phyloP scores from a whole-genome alignment of 2,329 filamentous ascomycete species.

The Fusarium chaquense region DNA sequence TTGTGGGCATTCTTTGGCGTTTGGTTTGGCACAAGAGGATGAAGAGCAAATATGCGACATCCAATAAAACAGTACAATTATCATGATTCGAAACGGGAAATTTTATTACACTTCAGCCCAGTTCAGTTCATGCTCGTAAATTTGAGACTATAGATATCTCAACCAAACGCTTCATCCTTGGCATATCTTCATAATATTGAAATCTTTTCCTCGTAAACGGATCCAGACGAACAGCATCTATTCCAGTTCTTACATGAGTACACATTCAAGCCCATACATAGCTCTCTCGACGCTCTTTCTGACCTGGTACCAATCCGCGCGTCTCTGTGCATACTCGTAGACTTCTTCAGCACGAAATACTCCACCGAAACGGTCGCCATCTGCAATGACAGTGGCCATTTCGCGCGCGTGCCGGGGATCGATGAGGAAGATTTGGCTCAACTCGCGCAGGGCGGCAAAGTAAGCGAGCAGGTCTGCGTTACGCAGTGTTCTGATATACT shows the following conservation, averaged over 20 bases:
- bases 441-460: conserved; percentile 89
- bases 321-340: conserved; percentile 93
- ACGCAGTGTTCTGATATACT: conserved; percentile 82
- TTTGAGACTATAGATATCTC: conserved; percentile 9
- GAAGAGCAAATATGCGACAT: conserved; percentile 3
- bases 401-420: conserved; percentile 88
- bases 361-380: conserved; percentile 88
- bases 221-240: conserved; percentile 10
- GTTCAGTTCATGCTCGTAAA: conserved; percentile 29
- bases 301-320: conserved; percentile 95
- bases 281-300: conserved; percentile 90
- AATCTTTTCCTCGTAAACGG: conserved; percentile 18
- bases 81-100: not conserved
- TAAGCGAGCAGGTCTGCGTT: conserved; percentile 89
- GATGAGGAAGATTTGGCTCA: conserved; percentile 96
- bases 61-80: not conserved
- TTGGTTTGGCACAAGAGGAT: conserved; percentile 11
- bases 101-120: conserved; percentile 22
- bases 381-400: conserved; percentile 93
- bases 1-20: conserved; percentile 34
- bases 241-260: conserved; percentile 73
- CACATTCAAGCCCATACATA: conserved; percentile 96
- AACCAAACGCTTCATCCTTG: conserved; percentile 25
- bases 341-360: conserved; percentile 97
- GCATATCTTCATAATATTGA: conserved; percentile 31